Evolutionary conservation across 495 filamentous ascomycete genomes (phyloP), one percentile per base, ranked within the genome.

Genomic region (Cenococcum geophilum): DNA sequence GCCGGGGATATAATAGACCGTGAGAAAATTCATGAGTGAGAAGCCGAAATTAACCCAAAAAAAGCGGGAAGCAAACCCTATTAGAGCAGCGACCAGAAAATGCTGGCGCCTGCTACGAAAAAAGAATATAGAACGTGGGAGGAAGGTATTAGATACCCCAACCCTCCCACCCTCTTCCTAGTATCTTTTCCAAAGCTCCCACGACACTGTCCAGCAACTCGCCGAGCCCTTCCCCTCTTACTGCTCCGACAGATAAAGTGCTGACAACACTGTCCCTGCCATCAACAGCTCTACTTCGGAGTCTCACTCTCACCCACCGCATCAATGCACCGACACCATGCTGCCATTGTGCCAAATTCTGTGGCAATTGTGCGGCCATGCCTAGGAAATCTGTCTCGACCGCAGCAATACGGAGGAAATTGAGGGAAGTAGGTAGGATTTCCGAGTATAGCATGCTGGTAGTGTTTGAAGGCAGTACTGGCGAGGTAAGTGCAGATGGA

Each of bases 241-340:
- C 53, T 34, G 62, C 62, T 23, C 62, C 65, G 5, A 61, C 62
- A 21, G 66, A 60, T 1, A 16, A 51, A 25, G 36, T 25, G 21
- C 53, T 35, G 18, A 68, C 25, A 27, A 60, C 58, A 56, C 55
- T 62, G 45, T 65, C 62, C 18, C 62, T 57, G 5, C 40, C 62
- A 12, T 66, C 66, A 11, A 55, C 18, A 20, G 54, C 14, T 9
- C 66, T 61, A 34, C 56, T 65, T 25, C 66, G 58, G n/a, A 68
- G 59, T n/a, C 63, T 42, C 66, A 69, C 63, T 60, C 66, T 69
- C 4, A 63, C 66, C 66, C 66, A 69, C 16, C 56, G 59, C 56
- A 69, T 34, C 20, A 69, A 34, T 9, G 66, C 62, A 4, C 48
- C 25, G 14, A 59, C 59, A 34, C 66, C 66, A n/a, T 66, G 66